These are phyloP conservation scores for Fusarium transvaalense DNA, from an alignment of 2,329 filamentous ascomycete species.

Conservation along the genomic window DNA sequence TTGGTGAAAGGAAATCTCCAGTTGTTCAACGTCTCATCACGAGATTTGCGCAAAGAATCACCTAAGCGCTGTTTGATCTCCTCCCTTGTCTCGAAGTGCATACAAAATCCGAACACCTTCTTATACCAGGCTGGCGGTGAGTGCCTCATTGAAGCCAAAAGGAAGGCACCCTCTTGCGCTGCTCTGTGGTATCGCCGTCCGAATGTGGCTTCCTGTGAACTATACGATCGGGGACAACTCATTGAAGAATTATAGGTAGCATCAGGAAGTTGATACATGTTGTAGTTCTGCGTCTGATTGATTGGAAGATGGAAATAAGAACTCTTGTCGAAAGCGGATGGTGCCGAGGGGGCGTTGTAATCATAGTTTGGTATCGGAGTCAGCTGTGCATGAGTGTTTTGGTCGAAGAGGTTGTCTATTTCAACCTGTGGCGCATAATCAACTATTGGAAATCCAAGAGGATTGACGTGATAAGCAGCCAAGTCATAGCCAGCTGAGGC, in stretches of 20 bases:
- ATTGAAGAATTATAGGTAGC: not conserved
- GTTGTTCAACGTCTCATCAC: slow-evolving; percentile 1
- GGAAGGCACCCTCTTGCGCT: not conserved
- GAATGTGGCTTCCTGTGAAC: slow-evolving; percentile 10
- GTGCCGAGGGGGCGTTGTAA: not conserved
- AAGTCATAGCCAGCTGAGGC: not conserved
- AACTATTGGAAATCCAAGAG: not conserved
- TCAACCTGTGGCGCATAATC: not conserved
- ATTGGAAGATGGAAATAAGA: slow-evolving; percentile 1
- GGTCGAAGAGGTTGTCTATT: not conserved
- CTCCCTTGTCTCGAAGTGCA: slow-evolving; percentile 15
- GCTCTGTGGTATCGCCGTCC: slow-evolving; percentile 9
- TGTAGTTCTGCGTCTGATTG: not conserved
- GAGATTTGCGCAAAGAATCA: not conserved
- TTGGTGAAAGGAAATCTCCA: slow-evolving; percentile 16
- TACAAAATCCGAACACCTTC: slow-evolving; percentile 9
- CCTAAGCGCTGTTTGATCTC: slow-evolving; percentile 3
- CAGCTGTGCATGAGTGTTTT: not conserved
- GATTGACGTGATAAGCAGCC: fast-evolving
- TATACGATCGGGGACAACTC: not conserved
- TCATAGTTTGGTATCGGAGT: not conserved
- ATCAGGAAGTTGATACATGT: slow-evolving; percentile 5
- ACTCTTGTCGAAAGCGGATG: not conserved
- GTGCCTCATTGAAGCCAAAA: slow-evolving; percentile 7
- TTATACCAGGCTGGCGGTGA: slow-evolving; percentile 8